A percentile compares a stretch with the other conserved stretches of the same genome.
phyloP scores from a whole-genome alignment of 202 grass and related monocot species.

The Brachypodium distachyon region DNA sequence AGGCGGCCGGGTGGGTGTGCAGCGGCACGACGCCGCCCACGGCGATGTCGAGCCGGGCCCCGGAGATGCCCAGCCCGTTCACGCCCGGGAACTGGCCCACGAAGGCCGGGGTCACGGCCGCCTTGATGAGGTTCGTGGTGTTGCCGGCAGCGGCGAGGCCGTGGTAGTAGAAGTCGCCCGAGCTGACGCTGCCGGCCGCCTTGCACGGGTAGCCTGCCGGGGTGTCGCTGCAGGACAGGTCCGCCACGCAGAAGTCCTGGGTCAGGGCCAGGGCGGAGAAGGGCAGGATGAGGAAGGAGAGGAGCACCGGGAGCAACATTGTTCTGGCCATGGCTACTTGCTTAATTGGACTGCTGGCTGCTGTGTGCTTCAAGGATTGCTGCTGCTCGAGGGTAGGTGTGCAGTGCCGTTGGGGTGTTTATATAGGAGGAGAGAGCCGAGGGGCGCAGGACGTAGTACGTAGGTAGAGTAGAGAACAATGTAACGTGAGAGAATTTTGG shows the following conservation, averaged over 20 bases:
- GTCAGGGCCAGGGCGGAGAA: constrained; percentile 22
- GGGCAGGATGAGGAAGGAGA: constrained; percentile 30
- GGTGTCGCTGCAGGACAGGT: constrained; percentile 41
- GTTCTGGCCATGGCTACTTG: constrained; percentile 20
- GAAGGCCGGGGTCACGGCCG: constrained; percentile 63
- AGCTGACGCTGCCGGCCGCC: constrained; percentile 19
- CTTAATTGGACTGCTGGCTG: background rate
- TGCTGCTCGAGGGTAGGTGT: no score
- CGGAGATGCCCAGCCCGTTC: constrained; percentile 76
- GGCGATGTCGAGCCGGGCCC: constrained; percentile 52
- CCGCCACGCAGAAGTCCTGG: constrained; percentile 69
- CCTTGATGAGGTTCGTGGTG: constrained; percentile 44
- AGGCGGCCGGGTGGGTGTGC: constrained; percentile 63
- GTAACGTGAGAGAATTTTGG: background rate
- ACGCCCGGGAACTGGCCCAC: constrained; percentile 58
- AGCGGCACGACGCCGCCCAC: constrained; percentile 49
- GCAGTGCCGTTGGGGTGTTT: background rate
- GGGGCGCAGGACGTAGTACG: no score
- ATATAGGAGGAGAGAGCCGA: background rate
- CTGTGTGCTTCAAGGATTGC: no score
- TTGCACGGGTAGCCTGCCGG: constrained; percentile 61
- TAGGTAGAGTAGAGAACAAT: no score
- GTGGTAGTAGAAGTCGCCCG: constrained; percentile 40
- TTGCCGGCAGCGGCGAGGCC: constrained; percentile 41
- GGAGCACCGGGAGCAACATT: constrained; percentile 34